Evolutionary conservation across 441 rosid species (phyloP).

Genomic region (Croton laevigatus): DNA sequence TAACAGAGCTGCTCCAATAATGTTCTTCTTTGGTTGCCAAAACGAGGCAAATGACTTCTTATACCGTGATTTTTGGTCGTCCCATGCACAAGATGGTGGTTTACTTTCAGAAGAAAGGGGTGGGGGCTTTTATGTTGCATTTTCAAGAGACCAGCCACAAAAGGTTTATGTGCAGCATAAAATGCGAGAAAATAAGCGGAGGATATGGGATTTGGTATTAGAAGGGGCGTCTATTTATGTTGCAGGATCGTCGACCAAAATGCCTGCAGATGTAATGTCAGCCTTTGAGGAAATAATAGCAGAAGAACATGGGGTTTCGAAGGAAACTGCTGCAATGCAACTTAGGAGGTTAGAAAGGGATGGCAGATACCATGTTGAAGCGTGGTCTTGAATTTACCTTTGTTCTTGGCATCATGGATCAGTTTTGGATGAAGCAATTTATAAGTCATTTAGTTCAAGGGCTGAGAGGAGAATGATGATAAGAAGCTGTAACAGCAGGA

Average conservation of each 20-base stretch:
- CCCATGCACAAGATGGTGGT: slow-evolving; percentile 46
- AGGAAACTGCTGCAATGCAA: slow-evolving; percentile 53
- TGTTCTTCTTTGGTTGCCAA: slow-evolving; percentile 86
- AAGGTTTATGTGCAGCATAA: slow-evolving; percentile 91
- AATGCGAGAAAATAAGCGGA: slow-evolving; percentile 55
- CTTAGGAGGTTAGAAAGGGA: slow-evolving; percentile 71
- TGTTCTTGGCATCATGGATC: slow-evolving; percentile 4
- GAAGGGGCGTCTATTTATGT: slow-evolving; percentile 70
- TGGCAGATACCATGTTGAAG: slow-evolving; percentile 91
- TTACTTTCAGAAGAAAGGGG: slow-evolving; percentile 68
- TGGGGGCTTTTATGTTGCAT: slow-evolving; percentile 79
- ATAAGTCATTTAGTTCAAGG: not conserved
- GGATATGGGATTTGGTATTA: slow-evolving; percentile 58
- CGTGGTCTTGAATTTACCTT: slow-evolving; percentile 63
- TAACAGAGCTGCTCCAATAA: slow-evolving; percentile 52
- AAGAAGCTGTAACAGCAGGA: not conserved
- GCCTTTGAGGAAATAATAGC: slow-evolving; percentile 69
- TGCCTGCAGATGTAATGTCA: slow-evolving; percentile 77
- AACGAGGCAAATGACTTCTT: slow-evolving; percentile 73
- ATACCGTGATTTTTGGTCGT: slow-evolving; percentile 71
- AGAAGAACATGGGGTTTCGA: slow-evolving; percentile 61
- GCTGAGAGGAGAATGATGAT: not conserved
- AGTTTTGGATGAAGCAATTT: not conserved
- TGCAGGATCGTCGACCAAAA: slow-evolving; percentile 93
- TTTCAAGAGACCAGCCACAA: slow-evolving; percentile 88